Evolutionary conservation across 2,329 filamentous ascomycete genomes (phyloP).

Genomic region (Arachnopeziza araneosa): DNA sequence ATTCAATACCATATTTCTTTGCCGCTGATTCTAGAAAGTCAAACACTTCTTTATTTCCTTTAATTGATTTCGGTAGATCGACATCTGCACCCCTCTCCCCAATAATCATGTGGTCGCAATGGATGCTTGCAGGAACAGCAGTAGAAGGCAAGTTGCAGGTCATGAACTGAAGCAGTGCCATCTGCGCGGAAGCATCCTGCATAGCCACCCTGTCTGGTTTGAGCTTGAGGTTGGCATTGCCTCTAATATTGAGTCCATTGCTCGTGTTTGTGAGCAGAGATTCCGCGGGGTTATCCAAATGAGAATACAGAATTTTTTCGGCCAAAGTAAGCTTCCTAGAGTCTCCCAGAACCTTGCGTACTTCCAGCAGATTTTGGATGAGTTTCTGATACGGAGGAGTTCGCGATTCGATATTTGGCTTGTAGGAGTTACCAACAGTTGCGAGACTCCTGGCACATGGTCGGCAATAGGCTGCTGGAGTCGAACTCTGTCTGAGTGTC

Average conservation of each 20-base stretch:
- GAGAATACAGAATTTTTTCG: slow-evolving; percentile 97
- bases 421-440: slow-evolving; percentile 22
- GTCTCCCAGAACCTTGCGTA: slow-evolving; percentile 64
- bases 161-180: slow-evolving; percentile 99
- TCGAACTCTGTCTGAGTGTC: slow-evolving; percentile 19
- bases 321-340: slow-evolving; percentile 70
- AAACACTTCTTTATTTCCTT: slow-evolving; percentile 94
- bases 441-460: slow-evolving; percentile 24
- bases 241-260: slow-evolving; percentile 78
- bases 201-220: slow-evolving; percentile 97
- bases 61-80: slow-evolving; percentile 79
- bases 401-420: slow-evolving; percentile 27
- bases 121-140: slow-evolving; percentile 92
- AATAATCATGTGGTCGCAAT: slow-evolving; percentile 99
- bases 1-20: slow-evolving; percentile 89
- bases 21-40: slow-evolving; percentile 92
- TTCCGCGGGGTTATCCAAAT: slow-evolving; percentile 84
- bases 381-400: slow-evolving; percentile 78
- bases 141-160: slow-evolving; percentile 84
- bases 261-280: slow-evolving; percentile 77
- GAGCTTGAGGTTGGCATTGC: slow-evolving; percentile 88
- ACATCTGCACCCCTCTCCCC: slow-evolving; percentile 83
- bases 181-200: slow-evolving; percentile 98
- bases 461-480: slow-evolving; percentile 12
- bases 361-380: slow-evolving; percentile 68